Base-by-base conservation (phyloP, 2,329 filamentous ascomycete genomes). In the Sporothrix euskadiensis region DNA sequence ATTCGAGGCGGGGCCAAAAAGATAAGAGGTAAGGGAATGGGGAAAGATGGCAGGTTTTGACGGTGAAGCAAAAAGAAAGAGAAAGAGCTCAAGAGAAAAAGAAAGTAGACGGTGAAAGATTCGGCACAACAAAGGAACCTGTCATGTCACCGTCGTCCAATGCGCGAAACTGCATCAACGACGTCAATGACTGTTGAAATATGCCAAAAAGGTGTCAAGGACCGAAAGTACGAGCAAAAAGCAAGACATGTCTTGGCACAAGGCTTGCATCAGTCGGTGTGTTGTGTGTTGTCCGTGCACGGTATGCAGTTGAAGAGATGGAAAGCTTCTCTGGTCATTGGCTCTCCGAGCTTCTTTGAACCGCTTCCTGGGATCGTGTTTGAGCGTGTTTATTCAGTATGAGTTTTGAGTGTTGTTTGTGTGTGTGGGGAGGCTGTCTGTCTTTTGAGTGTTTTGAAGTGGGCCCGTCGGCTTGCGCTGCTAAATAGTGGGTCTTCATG, bases 381-480 rank as follows among this genome's bases (percentile, higher is more conserved):
- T 16, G 30, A 35, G 30, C n/a, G 9, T 59, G 56, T 12, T 9
- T 47, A n/a, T n/a, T n/a, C n/a, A n/a, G n/a, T 47, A 59, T 35
- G 35, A 35, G 5, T 35, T 35, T 35, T 35, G 35, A 8, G 35
- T 35, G 35, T 35, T 35, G 35, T 2, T 35, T 35, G 35, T 32
- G 44, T 32, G 41, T 66, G 63, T 68, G 63, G 41, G 63, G 22
- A 49, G 39, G 63, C 22, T 49, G 41, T 68, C 6, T 32, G 35
- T 35, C 2, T 35, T 35, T 35, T 35, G 35, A 8, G 35, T 7
- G 30, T 16, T 32, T 22, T 69, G 8, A n/a, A 54, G 63, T 68
- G 63, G 63, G 63, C 16, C 44, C 65, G 26, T 16, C 47, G 65
- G 44, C 44, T n/a, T n/a, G n/a, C n/a, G n/a, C n/a, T n/a, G n/a